A percentile compares a stretch with the other conserved stretches of the same genome.
These are phyloP conservation scores for Tricholoma bakamatsutake DNA, from an alignment of 768 basidiomycete species.

Conservation along the genomic window DNA sequence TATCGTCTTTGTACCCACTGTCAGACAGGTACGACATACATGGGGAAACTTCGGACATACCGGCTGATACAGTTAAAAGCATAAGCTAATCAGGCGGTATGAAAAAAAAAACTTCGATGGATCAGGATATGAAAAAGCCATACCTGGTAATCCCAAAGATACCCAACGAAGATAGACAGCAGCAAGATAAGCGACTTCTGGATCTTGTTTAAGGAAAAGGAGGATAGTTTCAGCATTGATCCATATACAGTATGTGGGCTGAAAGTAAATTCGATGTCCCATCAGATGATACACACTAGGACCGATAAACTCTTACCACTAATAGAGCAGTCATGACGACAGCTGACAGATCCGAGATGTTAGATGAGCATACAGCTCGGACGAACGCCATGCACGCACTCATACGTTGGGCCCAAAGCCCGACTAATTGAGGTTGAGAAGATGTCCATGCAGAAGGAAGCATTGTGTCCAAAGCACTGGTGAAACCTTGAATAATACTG, in stretches of 20 bases:
- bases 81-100: slow-evolving; percentile 29
- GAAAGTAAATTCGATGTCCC: slow-evolving; percentile 17
- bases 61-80: slow-evolving; percentile 47
- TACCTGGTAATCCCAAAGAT: slow-evolving; percentile 72
- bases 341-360: slow-evolving; percentile 28
- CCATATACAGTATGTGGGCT: slow-evolving; percentile 69
- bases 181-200: slow-evolving; percentile 77
- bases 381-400: slow-evolving; percentile 35
- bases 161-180: slow-evolving; percentile 71
- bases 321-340: slow-evolving; percentile 55
- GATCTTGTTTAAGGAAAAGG: slow-evolving; percentile 71
- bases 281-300: slow-evolving; percentile 17
- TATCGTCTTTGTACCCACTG: slow-evolving; percentile 41
- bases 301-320: slow-evolving; percentile 43
- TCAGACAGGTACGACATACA: background rate
- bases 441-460: slow-evolving; percentile 96
- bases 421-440: slow-evolving; percentile 73
- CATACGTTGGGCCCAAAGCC: slow-evolving; percentile 90
- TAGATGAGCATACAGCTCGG: background rate
- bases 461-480: slow-evolving; percentile 86
- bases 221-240: slow-evolving; percentile 77
- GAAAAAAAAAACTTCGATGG: background rate
- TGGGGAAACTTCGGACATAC: slow-evolving; percentile 18
- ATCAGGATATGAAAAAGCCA: slow-evolving; percentile 9
- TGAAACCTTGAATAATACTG: slow-evolving; percentile 77